Evolutionary conservation across 2,329 filamentous ascomycete genomes (phyloP).

Genomic region (Ophiostoma quercus): DNA sequence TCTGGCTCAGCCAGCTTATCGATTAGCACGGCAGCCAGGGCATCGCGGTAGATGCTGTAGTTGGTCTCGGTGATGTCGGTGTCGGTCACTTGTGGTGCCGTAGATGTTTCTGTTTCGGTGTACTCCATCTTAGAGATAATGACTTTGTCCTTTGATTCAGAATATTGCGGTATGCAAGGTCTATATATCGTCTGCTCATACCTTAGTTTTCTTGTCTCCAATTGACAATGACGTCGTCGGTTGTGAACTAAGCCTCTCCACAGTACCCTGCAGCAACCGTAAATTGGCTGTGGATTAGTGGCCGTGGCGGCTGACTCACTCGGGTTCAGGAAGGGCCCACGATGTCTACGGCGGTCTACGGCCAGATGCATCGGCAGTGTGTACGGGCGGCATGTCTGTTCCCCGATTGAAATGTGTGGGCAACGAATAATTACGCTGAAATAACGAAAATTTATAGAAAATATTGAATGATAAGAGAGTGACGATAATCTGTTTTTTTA

Average conservation of each 20-base stretch:
- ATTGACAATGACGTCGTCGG: not conserved
- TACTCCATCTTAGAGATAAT: not conserved
- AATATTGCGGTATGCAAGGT: not conserved
- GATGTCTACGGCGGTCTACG: not conserved
- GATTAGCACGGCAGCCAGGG: conserved; percentile 63
- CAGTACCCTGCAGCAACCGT: not conserved
- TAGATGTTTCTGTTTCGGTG: not conserved
- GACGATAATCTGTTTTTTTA: no score
- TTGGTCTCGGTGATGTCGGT: conserved; percentile 40
- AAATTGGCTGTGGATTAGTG: not conserved
- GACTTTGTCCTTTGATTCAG: not conserved
- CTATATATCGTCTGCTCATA: not conserved
- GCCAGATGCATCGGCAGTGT: not conserved
- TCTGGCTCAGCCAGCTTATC: conserved; percentile 47
- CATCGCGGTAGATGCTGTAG: conserved; percentile 67
- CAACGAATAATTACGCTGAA: no score
- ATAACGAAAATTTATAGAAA: no score
- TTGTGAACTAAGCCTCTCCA: not conserved
- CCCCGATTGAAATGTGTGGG: no score
- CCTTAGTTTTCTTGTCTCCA: not conserved
- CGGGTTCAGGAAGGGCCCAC: not conserved
- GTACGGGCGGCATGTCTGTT: not conserved
- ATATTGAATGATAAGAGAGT: no score
- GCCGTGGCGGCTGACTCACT: not conserved
- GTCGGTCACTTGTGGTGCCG: conserved; percentile 14